These are phyloP conservation scores for Ceratobasidium papillatum DNA, from an alignment of 1,284 basidiomycete species.

Conservation along the genomic window DNA sequence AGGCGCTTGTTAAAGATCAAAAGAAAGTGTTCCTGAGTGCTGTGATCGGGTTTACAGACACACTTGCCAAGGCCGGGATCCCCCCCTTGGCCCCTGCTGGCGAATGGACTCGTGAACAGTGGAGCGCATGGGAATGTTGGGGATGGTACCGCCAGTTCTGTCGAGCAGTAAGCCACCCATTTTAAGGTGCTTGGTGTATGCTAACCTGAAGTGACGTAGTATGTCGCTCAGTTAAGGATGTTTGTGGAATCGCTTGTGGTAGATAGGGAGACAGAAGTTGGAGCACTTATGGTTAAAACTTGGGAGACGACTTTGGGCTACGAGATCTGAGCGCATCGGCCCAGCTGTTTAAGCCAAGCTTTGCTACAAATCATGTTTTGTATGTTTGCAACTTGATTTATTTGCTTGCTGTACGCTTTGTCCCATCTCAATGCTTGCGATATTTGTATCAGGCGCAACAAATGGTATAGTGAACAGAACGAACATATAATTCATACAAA, in stretches of 20 bases:
- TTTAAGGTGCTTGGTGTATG: neutral
- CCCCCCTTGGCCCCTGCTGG: slow-evolving; percentile 62
- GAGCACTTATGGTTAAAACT: slow-evolving; percentile 26
- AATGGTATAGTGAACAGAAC: slow-evolving; percentile 12
- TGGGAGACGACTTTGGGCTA: slow-evolving; percentile 34
- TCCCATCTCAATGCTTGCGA: neutral
- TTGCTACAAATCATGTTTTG: neutral
- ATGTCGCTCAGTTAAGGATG: slow-evolving; percentile 27
- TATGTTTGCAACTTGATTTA: slow-evolving; percentile 32
- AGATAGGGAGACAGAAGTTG: slow-evolving; percentile 23
- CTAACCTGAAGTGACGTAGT: slow-evolving; percentile 2
- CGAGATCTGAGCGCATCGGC: neutral
- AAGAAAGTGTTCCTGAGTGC: slow-evolving; percentile 71
- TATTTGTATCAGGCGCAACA: neutral
- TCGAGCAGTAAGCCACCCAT: slow-evolving; percentile 64
- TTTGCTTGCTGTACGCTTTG: neutral
- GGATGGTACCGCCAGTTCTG: slow-evolving; percentile 89
- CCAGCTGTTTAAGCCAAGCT: neutral
- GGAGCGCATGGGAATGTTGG: slow-evolving; percentile 83
- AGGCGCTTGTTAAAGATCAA: slow-evolving; percentile 75
- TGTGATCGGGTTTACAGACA: slow-evolving; percentile 74
- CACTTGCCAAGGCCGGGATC: slow-evolving; percentile 60
- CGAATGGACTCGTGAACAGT: slow-evolving; percentile 70
- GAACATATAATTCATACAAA: slow-evolving; percentile 28
- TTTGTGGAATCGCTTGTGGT: slow-evolving; percentile 12